Evolutionary conservation across 495 filamentous ascomycete genomes (phyloP), one percentile per base, ranked within the genome.

Genomic region (Cudoniella acicularis): DNA sequence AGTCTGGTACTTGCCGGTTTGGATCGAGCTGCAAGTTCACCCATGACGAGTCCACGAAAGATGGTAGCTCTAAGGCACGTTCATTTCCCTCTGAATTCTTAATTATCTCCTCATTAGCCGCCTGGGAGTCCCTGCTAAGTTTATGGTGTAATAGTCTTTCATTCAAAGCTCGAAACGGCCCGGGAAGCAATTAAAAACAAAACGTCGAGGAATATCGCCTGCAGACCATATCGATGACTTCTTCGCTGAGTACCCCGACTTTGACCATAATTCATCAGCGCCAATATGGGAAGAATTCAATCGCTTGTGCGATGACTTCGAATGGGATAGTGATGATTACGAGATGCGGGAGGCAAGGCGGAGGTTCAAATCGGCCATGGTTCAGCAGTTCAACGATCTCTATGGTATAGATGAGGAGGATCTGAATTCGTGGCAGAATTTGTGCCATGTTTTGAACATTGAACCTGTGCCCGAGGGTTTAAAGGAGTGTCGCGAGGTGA

Each of bases 361-460:
- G 46, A 21, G 43, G 46, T 49, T 45, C 40, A 51, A 57, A 26
- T 9, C 25, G 10, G 52, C 52, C 6, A 55, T 55, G 52, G 52
- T 55, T 2, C 20, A 55, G 24, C 40, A 55, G 20, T 55, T 55
- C 40, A 55, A 55, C 22, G 16, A 25, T 25, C 18, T 55, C 3
- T 55, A 55, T 55, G 52, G 52, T 3, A 55, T n/a, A 55, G 52
- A 55, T 25, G 52, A 45, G 40, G 40, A 46, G 36, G 40, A 55
- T 55, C 52, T 55, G 22, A 55, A 46, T 45, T 55, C 40, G 18
- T 55, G 52, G 52, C 52, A 46, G 17, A 55, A 23, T 3, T 21
- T 55, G 22, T 55, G 52, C 52, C 3, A 10, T 23, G 24, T 55
- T 26, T 55, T 55, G 40, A 46, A 46, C 2, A 55, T 55, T 24